Evolutionary conservation across 495 filamentous ascomycete species (phyloP).

Genomic region (Hypoxylon subgilvum): DNA sequence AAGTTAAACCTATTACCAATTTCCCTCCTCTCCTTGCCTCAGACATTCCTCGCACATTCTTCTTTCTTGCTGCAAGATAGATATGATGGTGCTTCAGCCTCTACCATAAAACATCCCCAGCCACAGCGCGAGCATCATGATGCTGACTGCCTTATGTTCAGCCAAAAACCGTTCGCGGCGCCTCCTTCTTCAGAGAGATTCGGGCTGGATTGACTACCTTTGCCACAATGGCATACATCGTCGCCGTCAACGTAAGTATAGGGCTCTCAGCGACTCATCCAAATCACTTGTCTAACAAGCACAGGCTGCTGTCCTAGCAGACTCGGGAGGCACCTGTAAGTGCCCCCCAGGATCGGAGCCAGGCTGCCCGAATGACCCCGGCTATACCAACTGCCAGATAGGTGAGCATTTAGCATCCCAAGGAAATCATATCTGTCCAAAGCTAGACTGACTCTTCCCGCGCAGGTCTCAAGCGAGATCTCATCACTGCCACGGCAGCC

Average conservation of each 20-base stretch:
- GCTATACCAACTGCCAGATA: conserved; percentile 61
- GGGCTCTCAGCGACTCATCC: conserved; percentile 5
- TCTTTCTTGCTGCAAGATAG: too few species aligned
- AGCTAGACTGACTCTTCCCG: conserved; percentile 5
- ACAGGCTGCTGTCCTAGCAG: conserved; percentile 60
- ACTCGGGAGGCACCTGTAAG: conserved; percentile 72
- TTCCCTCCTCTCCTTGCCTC: not conserved
- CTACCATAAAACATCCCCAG: not conserved
- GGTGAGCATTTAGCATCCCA: conserved; percentile 31
- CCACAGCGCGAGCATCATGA: not conserved
- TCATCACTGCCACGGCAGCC: conserved; percentile 79
- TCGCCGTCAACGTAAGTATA: conserved; percentile 60
- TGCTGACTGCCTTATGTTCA: conserved; percentile 48
- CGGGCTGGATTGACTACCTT: conserved; percentile 84
- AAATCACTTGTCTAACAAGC: conserved; percentile 46
- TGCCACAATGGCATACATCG: conserved; percentile 84
- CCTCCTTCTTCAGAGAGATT: conserved; percentile 76
- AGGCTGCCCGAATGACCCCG: conserved; percentile 60
- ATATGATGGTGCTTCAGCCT: not conserved
- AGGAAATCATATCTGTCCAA: conserved; percentile 19
- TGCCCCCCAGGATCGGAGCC: conserved; percentile 59
- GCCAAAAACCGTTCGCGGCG: conserved; percentile 62
- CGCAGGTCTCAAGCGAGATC: conserved; percentile 70
- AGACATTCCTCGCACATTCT: not conserved
- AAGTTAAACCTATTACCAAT: conserved; percentile 37